These are phyloP conservation scores for Ustilago esculenta DNA, from an alignment of 1,284 basidiomycete genomes.

Conservation along the genomic window DNA sequence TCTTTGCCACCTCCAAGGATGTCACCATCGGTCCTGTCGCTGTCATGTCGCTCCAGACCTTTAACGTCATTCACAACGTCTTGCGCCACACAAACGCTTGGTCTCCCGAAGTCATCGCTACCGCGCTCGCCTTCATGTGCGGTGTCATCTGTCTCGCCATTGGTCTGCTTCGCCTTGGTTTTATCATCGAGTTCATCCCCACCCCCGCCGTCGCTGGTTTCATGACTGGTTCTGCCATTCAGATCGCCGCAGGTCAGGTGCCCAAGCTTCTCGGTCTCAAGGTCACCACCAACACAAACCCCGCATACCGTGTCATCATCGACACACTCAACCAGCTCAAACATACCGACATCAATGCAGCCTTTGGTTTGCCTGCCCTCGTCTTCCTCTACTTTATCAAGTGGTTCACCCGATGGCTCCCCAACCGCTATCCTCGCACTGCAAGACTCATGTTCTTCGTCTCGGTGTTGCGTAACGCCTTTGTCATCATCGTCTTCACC, in stretches of 20 bases:
- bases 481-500: conserved; percentile 71
- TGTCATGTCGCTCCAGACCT: conserved; percentile 93
- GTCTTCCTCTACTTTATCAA: conserved; percentile 80
- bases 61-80: conserved; percentile 70
- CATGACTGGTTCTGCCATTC: conserved; percentile 70
- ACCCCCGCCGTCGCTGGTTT: conserved; percentile 89
- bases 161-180: conserved; percentile 89
- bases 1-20: conserved; percentile 67
- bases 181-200: conserved; percentile 95
- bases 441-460: conserved; percentile 72
- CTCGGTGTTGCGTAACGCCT: conserved; percentile 63
- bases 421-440: conserved; percentile 78
- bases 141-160: conserved; percentile 93
- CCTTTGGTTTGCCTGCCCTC: conserved; percentile 85
- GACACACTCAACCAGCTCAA: conserved; percentile 87
- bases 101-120: conserved; percentile 78
- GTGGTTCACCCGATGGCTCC: conserved; percentile 73
- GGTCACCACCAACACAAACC: conserved; percentile 58
- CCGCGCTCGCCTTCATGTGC: conserved; percentile 83
- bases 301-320: conserved; percentile 88
- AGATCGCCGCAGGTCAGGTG: conserved; percentile 64
- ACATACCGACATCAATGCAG: conserved; percentile 80
- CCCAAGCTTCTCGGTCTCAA: conserved; percentile 63
- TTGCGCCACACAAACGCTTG: conserved; percentile 19
- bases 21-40: conserved; percentile 71